Evolutionary conservation across 2,329 filamentous ascomycete genomes (phyloP).

Genomic region (Ascochyta fabae): DNA sequence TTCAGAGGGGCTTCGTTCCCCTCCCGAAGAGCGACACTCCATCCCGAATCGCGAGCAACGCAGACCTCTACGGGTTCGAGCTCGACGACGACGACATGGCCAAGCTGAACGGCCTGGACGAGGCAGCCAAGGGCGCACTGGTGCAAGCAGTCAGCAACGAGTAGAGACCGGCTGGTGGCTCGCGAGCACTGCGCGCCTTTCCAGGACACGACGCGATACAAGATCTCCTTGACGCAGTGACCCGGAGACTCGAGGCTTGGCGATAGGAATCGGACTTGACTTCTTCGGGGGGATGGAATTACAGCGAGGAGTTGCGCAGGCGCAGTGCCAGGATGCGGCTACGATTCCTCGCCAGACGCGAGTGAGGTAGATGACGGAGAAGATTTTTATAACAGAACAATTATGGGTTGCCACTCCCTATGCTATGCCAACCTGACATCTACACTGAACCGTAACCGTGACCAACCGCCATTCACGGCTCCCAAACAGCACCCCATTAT

Average conservation of each 20-base stretch:
- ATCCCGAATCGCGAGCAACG: constrained; percentile 44
- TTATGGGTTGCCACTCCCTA: too few relatives aligned
- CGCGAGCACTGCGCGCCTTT: not conserved
- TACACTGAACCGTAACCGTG: too few relatives aligned
- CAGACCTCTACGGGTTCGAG: constrained; percentile 46
- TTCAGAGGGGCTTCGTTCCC: constrained; percentile 69
- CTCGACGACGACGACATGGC: constrained; percentile 46
- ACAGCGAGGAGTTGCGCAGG: not conserved
- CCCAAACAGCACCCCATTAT: too few relatives aligned
- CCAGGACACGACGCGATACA: not conserved
- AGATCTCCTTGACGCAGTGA: not conserved
- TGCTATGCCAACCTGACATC: too few relatives aligned
- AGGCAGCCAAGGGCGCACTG: constrained; percentile 42
- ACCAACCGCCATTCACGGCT: too few relatives aligned
- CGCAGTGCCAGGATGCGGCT: not conserved
- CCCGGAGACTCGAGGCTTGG: not conserved
- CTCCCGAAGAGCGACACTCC: constrained; percentile 51
- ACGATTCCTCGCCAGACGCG: too few relatives aligned
- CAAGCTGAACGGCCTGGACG: constrained; percentile 43
- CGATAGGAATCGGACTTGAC: not conserved
- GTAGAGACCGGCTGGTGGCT: not conserved
- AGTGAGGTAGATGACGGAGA: too few relatives aligned
- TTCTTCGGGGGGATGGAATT: not conserved
- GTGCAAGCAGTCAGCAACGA: constrained; percentile 33
- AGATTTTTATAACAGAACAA: too few relatives aligned